Percentiles rank a stretch among this genome's conserved stretches.
phyloP scores from a whole-genome alignment of 495 filamentous ascomycete species.

The Bathelium albidoporum region DNA sequence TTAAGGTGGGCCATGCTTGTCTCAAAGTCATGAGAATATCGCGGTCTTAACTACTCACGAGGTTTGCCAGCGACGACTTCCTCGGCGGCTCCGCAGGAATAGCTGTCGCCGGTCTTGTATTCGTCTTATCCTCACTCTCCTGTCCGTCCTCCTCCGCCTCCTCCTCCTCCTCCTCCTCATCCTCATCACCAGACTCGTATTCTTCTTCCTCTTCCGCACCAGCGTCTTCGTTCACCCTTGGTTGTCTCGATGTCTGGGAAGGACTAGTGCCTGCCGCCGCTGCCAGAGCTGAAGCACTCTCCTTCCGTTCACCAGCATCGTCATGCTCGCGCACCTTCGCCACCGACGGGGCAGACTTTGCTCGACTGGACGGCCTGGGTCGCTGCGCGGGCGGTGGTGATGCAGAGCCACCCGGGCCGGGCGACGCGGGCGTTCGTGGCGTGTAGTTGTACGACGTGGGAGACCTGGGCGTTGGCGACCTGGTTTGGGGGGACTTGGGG shows the following conservation, averaged over 20 bases:
- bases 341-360: conserved; percentile 20
- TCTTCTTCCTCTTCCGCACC: conserved; percentile 1
- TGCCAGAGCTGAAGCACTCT: neutral
- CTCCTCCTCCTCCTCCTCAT: conserved; percentile 15
- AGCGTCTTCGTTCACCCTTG: neutral
- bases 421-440: neutral
- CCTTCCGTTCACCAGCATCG: neutral
- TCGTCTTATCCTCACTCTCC: conserved; percentile 11
- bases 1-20: neutral
- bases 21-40: conserved; percentile 7
- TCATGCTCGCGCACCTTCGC: conserved; percentile 5
- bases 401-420: neutral
- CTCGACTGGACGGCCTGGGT: conserved; percentile 14
- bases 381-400: conserved; percentile 12
- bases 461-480: neutral
- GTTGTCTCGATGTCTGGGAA: conserved; percentile 1
- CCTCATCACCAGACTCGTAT: conserved; percentile 5
- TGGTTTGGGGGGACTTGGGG: neutral
- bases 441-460: conserved; percentile 2
- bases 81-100: neutral
- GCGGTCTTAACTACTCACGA: too few relatives aligned
- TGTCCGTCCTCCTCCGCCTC: conserved; percentile 18
- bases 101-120: conserved; percentile 7
- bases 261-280: neutral
- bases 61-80: neutral